phyloP scores from a whole-genome alignment of 305 asterid genomes.

The Fraxinus dipetala region DNA sequence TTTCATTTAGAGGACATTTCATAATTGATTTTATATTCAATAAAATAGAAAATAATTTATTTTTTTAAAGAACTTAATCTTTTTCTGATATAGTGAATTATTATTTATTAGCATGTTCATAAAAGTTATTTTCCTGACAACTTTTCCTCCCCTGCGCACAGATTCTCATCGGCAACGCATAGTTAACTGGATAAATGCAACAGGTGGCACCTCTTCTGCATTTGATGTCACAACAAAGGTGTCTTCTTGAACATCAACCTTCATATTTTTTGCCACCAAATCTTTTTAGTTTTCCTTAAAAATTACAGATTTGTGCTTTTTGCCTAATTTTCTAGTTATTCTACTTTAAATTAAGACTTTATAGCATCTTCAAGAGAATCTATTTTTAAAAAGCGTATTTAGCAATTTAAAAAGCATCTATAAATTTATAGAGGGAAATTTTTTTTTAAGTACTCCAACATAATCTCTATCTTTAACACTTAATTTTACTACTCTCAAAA shows the following conservation, averaged over 20 bases:
- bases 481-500: background rate
- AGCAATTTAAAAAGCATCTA: background rate
- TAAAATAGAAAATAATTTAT: background rate
- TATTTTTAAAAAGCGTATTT: background rate
- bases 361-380: background rate
- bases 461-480: background rate
- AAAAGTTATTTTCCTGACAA: background rate
- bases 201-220: constrained; percentile 58
- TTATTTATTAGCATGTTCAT: too few relatives aligned
- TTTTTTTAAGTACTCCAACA: background rate
- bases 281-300: background rate
- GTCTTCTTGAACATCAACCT: background rate
- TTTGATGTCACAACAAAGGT: constrained; percentile 67
- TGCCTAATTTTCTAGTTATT: background rate
- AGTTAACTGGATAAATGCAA: constrained; percentile 63
- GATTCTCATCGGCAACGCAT: constrained; percentile 67
- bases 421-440: background rate
- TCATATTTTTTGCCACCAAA: background rate
- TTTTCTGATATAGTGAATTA: too few relatives aligned
- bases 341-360: background rate
- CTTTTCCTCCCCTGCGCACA: constrained; percentile 16
- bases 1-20: background rate
- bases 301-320: background rate
- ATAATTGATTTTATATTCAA: background rate
- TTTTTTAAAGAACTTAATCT: background rate